Evolutionary conservation across 139 green algal species (phyloP).

Genomic region (Penium margaritaceum): DNA sequence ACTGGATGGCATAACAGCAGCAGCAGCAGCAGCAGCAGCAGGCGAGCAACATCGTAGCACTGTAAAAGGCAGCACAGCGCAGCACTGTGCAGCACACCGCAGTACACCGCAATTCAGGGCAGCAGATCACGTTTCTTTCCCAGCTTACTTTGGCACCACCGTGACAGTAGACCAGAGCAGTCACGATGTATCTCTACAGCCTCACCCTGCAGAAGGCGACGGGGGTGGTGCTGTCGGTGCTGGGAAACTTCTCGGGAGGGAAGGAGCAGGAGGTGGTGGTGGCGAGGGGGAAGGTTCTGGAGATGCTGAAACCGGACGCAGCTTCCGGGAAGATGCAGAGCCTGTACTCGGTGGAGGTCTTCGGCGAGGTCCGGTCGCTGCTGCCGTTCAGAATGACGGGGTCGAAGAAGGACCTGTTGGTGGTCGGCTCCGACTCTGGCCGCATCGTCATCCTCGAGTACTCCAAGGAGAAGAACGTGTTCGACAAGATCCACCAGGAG

Average conservation of each 20-base stretch:
- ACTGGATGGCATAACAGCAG: too few relatives aligned
- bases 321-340: conserved; percentile 57
- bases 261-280: conserved; percentile 93
- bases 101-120: too few relatives aligned
- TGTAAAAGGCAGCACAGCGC: too few relatives aligned
- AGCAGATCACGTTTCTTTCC: too few relatives aligned
- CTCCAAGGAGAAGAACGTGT: conserved; percentile 72
- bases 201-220: conserved; percentile 43
- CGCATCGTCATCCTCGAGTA: conserved; percentile 92
- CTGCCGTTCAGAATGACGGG: conserved; percentile 78
- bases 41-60: too few relatives aligned
- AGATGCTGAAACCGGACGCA: conserved; percentile 86
- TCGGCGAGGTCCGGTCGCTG: conserved; percentile 82
- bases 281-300: conserved; percentile 76
- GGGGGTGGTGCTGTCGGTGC: conserved; percentile 34
- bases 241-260: conserved; percentile 84
- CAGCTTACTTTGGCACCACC: too few relatives aligned
- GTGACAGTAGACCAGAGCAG: too few relatives aligned
- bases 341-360: conserved; percentile 67
- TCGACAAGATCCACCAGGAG: conserved; percentile 90
- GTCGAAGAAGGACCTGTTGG: conserved; percentile 72
- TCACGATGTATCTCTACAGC: conserved; percentile 47
- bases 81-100: too few relatives aligned
- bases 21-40: too few relatives aligned
- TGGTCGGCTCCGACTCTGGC: conserved; percentile 83